Base-by-base conservation (phyloP, 2,329 filamentous ascomycete genomes). In the Rachicladosporium sp. region DNA sequence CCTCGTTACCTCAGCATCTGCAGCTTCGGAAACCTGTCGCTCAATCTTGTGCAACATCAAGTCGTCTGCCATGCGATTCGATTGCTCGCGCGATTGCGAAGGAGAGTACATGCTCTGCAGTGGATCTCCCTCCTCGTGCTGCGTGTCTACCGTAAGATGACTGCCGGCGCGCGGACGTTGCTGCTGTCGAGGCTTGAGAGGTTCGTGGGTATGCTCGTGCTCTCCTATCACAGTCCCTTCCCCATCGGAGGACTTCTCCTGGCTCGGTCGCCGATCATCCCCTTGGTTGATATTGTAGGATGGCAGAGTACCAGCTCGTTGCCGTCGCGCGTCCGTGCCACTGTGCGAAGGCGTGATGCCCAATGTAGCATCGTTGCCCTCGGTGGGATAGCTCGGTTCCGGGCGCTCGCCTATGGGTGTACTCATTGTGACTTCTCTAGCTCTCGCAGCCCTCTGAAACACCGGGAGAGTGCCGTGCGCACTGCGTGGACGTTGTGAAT, bases 21-120 rank as follows among this genome's bases (percentile, higher is more conserved):
- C 51, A 8, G 60, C 54, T 6, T 61, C 46, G 3, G 70, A 72
- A 1, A 74, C 68, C 40, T 77, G 67, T 8, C 74, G 68, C 59
- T 84, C 80, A 2, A 77, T 73, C 47, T 78, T 72, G 34, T 82
- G 64, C 54, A 83, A 62, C 33, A 73, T 67, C 38, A 83, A 59
- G 43, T 83, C 78, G 57, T 84, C 80, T 40, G 80, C 72, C 23
- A 82, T 60, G 35, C 76, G 66, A 43, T 69, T 67, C 5, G 72
- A 69, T 50, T 78, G 67, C 56, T 81, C 78, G 31, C 77, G 68
- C 10, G 65, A 67, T 42, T 70, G 66, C 0, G 74, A 74, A 1
- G 73, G 69, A 1, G 76, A 78, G 31, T 33, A 50, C 50, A 53
- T 54, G 7, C 32, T 32, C 32, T 36, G 50, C 38, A 55, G 42